Evolutionary conservation across 805 yeast genomes (phyloP), one percentile per base, ranked within the genome.

Genomic region (Candida nitratophila): DNA sequence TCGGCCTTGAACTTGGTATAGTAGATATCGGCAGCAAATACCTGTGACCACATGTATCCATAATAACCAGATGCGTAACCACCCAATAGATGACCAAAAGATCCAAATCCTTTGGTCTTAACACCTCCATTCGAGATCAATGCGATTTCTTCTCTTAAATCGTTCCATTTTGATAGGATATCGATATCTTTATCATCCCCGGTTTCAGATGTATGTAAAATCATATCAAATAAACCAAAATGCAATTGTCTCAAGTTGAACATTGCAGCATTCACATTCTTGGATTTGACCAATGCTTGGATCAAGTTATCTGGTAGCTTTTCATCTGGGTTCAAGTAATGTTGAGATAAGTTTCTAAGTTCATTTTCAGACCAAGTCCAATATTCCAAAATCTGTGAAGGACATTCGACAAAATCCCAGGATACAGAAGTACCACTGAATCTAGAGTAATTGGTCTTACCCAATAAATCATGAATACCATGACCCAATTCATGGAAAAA

Each of bases 401-500:
- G 96, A 46, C 91, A 86, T 64, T 87, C 96, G 41, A 87, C 95
- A 65, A 87, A 87, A 65, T 87, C 96, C 74, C 93, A 73, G 33
- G 84, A 79, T 38, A 85, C 91, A 34, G 76, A 69, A 27, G 90
- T 81, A 20, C 95, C 95, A 56, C 79, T 83, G 64, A 86, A 86
- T 49, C 82, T 71, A 2, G 83, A 71, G 51, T 75, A 79, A 46
- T 67, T 68, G 24, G 90, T 82, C 48, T 73, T 69, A 11, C 90
- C 86, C 44, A 86, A 71, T 40, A 86, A 64, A 51, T 79, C 83
- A 63, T 87, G 96, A 45, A 87, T 83, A 45, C 95, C 96, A 57
- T 87, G 96, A 22, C 96, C 96, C 50, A 86, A 71, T 63, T 87
- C 96, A 58, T 87, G 96, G 80, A 87, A 87, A 52, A 87, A 83